Evolutionary conservation across 2,329 filamentous ascomycete genomes (phyloP).

Genomic region (Pseudogymnoascus sp.): DNA sequence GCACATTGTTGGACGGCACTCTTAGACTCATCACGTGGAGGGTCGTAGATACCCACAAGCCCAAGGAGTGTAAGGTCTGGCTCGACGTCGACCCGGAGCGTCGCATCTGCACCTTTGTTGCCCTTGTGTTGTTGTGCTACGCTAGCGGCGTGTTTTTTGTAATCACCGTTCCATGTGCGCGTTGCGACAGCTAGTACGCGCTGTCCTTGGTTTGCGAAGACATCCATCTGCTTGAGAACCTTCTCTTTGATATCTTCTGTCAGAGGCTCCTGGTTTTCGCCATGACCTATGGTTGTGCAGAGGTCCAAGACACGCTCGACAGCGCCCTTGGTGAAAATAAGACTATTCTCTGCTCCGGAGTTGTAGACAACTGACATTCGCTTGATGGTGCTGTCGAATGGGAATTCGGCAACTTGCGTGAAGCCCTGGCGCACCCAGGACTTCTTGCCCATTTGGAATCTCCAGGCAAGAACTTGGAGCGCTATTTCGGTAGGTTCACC

Average conservation of each 20-base stretch:
- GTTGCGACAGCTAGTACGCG: slow-evolving; percentile 53
- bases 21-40: slow-evolving; percentile 52
- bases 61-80: slow-evolving; percentile 48
- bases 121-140: slow-evolving; percentile 13
- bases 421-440: slow-evolving; percentile 36
- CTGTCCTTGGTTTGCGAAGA: slow-evolving; percentile 51
- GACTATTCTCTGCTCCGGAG: slow-evolving; percentile 20
- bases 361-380: slow-evolving; percentile 59
- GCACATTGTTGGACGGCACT: slow-evolving; percentile 54
- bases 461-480: slow-evolving; percentile 57
- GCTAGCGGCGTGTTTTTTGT: slow-evolving; percentile 8
- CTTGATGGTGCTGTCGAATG: slow-evolving; percentile 60
- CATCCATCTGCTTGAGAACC: slow-evolving; percentile 49
- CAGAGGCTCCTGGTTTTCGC: slow-evolving; percentile 34
- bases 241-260: slow-evolving; percentile 35
- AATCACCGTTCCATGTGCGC: slow-evolving; percentile 24
- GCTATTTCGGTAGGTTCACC: slow-evolving; percentile 64
- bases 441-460: slow-evolving; percentile 48
- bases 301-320: slow-evolving; percentile 54
- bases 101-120: slow-evolving; percentile 17
- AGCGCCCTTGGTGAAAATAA: slow-evolving; percentile 55
- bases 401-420: slow-evolving; percentile 53
- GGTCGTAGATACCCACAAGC: slow-evolving; percentile 52
- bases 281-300: slow-evolving; percentile 41
- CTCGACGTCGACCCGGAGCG: slow-evolving; percentile 39